Percentiles rank a stretch among this genome's conserved stretches.
Conservation (phyloP, 345 rosid genomes). For the Syzygium oleosum region DNA sequence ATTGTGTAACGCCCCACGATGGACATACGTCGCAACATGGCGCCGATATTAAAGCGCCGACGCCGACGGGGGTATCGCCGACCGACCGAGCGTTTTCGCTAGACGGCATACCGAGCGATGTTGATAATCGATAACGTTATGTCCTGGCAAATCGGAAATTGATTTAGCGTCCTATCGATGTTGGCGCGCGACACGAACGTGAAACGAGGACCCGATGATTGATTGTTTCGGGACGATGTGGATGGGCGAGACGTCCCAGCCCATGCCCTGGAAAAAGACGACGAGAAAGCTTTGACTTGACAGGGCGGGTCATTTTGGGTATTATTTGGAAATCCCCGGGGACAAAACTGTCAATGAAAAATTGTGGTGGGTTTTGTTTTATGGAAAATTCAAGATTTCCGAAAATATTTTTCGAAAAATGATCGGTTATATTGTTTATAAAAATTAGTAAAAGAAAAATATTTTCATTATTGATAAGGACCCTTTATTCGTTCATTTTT, state of each 20-base stretch:
- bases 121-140: no score
- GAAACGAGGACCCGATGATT: neutral
- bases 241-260: slow-evolving; percentile 1
- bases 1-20: neutral
- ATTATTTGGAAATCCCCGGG: neutral
- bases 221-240: neutral
- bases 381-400: no score
- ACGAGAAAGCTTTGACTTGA: slow-evolving; percentile 3
- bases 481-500: no score
- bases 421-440: no score
- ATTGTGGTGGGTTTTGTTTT: no score
- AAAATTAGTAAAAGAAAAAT: no score
- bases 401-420: no score
- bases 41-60: neutral
- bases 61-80: neutral
- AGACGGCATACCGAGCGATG: no score
- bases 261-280: slow-evolving; percentile 2
- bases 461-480: no score
- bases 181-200: neutral
- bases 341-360: neutral
- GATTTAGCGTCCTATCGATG: neutral
- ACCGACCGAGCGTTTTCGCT: neutral
- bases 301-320: slow-evolving; percentile 4
- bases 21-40: neutral
- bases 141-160: neutral